Evolutionary conservation across 371 early-diverging fungal genomes (phyloP).

Genomic region (Umbelopsis sp.): DNA sequence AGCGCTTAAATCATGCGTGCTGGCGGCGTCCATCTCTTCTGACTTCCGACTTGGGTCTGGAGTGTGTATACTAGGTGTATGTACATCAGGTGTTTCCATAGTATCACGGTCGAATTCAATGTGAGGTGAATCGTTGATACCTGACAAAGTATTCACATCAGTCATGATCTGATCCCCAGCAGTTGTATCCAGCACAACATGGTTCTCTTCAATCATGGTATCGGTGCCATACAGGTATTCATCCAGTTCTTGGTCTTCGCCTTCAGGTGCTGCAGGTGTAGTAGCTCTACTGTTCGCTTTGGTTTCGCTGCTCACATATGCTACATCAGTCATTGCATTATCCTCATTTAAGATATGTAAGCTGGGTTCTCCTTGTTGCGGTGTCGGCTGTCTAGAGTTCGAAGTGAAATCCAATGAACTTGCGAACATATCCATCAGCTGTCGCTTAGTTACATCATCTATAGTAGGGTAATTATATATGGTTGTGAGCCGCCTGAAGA

Average conservation of each 20-base stretch:
- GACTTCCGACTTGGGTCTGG: constrained; percentile 14
- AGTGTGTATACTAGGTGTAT: constrained; percentile 6
- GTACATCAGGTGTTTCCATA: background rate
- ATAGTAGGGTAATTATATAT: constrained; percentile 38
- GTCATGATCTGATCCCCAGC: background rate
- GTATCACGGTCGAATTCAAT: background rate
- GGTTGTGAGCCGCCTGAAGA: constrained; percentile 35
- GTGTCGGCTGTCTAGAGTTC: constrained; percentile 5
- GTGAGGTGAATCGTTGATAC: background rate
- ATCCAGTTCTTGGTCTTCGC: constrained; percentile 19
- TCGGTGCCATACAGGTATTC: constrained; percentile 18
- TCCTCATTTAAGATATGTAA: constrained; percentile 23
- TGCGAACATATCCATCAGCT: constrained; percentile 37
- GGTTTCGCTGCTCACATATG: background rate
- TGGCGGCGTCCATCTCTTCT: background rate
- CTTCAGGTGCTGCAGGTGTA: background rate
- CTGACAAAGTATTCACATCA: background rate
- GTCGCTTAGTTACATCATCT: constrained; percentile 31
- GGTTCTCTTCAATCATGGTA: background rate
- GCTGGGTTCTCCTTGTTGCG: constrained; percentile 16
- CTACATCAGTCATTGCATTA: constrained; percentile 16
- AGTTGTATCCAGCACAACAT: background rate
- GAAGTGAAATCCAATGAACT: constrained; percentile 23
- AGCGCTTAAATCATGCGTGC: background rate
- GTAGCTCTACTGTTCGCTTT: background rate